Evolutionary conservation across 805 yeast genomes (phyloP).

Genomic region (Kuraishia ogatae): DNA sequence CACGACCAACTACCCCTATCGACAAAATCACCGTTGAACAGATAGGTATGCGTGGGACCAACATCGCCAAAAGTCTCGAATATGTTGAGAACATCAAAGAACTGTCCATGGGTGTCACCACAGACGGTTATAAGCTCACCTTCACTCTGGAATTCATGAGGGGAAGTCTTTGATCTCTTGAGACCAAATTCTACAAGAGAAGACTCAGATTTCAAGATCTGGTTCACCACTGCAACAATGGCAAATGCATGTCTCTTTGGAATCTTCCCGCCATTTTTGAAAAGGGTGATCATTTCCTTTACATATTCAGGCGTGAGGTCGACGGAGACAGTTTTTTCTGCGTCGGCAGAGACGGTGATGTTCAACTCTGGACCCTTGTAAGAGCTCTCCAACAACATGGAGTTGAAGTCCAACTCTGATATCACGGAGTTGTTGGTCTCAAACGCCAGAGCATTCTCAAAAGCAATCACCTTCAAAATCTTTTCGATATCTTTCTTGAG

Average conservation of each 20-base stretch:
- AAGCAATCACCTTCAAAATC: conserved; percentile 64
- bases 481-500: conserved; percentile 55
- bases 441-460: conserved; percentile 78
- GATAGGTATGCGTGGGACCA: conserved; percentile 53
- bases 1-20: conserved; percentile 98
- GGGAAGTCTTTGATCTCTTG: conserved; percentile 19
- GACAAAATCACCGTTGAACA: conserved; percentile 96
- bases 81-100: conserved; percentile 77
- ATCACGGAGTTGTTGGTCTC: conserved; percentile 48
- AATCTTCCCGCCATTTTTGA: conserved; percentile 62
- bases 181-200: conserved; percentile 65
- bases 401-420: conserved; percentile 36
- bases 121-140: conserved; percentile 67
- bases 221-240: conserved; percentile 63
- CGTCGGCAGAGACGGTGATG: conserved; percentile 25
- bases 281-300: conserved; percentile 54
- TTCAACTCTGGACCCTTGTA: conserved; percentile 54
- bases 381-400: conserved; percentile 39
- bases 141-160: conserved; percentile 12
- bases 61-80: conserved; percentile 73
- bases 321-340: conserved; percentile 24
- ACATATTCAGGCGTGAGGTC: conserved; percentile 50
- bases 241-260: conserved; percentile 83
- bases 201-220: conserved; percentile 55
- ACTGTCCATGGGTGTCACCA: conserved; percentile 98